Evolutionary conservation across 495 filamentous ascomycete species (phyloP), one percentile per base, ranked within the genome.

Genomic region (Trichoderma reesei): DNA sequence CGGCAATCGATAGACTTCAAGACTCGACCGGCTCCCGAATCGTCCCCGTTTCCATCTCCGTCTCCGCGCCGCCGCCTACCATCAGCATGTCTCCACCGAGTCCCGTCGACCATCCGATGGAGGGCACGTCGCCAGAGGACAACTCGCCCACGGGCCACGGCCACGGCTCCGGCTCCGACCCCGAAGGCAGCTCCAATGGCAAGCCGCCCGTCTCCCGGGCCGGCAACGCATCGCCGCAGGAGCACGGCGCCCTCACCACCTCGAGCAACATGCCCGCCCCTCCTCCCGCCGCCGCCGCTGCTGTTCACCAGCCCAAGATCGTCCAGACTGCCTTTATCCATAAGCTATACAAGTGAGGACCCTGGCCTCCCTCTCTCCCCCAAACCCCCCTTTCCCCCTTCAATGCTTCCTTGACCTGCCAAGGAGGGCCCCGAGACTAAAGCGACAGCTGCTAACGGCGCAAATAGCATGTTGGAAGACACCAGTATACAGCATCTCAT

Each of bases 291-390:
- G 91, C 91, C 54, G 88, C 89, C 5, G 90, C 90, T 16, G 90
- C 91, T 65, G 87, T 91, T 65, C 92, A 96, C 74, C 92, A 96
- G 73, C 92, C 93, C 64, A 98, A 98, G 77, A 92, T 96, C 63
- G 91, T 98, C 37, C 94, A 98, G 76, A 97, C 94, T 33, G 94
- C 94, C n/a, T 98, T 98, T 72, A 98, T 98, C 66, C 94, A 98
- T 74, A 98, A 98, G 74, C 84, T 98, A 18, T 98, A 97, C 83
- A 98, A 96, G 93, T 98, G 82, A 64, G 88, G 78, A 9, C 61
- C n/a, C 46, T 63, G 63, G n/a, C n/a, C n/a, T n/a, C n/a, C n/a
- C n/a, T n/a, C n/a, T n/a, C n/a, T n/a, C n/a, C n/a, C n/a, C n/a
- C n/a, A n/a, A 64, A 65, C 60, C 66, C 67, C 31, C 11, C 61